phyloP scores from a whole-genome alignment of 495 filamentous ascomycete genomes.

The Talaromyces thailandensis region DNA sequence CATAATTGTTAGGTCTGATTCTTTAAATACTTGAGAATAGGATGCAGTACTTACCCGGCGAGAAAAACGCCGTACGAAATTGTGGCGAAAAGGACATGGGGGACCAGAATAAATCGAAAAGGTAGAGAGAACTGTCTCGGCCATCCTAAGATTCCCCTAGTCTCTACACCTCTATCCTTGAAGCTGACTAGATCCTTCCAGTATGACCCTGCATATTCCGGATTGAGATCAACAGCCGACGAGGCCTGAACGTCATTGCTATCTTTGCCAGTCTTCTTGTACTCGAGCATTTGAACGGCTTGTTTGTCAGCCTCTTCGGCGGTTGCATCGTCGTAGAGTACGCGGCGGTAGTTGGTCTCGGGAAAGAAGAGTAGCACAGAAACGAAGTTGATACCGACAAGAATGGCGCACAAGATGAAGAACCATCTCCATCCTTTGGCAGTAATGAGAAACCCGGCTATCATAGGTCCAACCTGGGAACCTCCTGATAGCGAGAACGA shows the following conservation, averaged over 20 bases:
- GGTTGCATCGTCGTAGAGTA: slow-evolving; percentile 12
- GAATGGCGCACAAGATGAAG: slow-evolving; percentile 24
- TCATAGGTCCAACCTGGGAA: slow-evolving; percentile 22
- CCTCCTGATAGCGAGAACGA: slow-evolving; percentile 28
- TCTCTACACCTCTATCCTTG: neutral
- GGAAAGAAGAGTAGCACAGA: slow-evolving; percentile 21
- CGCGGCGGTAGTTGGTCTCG: slow-evolving; percentile 16
- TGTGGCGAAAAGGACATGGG: slow-evolving; percentile 20
- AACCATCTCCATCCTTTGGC: slow-evolving; percentile 26
- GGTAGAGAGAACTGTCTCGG: slow-evolving; percentile 19
- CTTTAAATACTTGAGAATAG: neutral
- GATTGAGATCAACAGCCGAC: neutral
- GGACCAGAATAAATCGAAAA: slow-evolving; percentile 23
- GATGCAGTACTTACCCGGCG: slow-evolving; percentile 22
- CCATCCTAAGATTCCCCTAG: neutral
- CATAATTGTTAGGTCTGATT: neutral
- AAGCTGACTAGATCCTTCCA: slow-evolving; percentile 21
- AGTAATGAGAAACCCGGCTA: slow-evolving; percentile 21
- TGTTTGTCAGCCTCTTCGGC: slow-evolving; percentile 9
- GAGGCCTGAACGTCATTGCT: neutral
- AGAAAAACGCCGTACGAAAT: slow-evolving; percentile 28
- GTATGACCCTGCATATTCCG: slow-evolving; percentile 10
- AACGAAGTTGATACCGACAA: slow-evolving; percentile 20
- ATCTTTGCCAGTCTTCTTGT: neutral
- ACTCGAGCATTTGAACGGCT: slow-evolving; percentile 2